Evolutionary conservation across 495 filamentous ascomycete genomes (phyloP).

Genomic region (Aspergillus panamensis): DNA sequence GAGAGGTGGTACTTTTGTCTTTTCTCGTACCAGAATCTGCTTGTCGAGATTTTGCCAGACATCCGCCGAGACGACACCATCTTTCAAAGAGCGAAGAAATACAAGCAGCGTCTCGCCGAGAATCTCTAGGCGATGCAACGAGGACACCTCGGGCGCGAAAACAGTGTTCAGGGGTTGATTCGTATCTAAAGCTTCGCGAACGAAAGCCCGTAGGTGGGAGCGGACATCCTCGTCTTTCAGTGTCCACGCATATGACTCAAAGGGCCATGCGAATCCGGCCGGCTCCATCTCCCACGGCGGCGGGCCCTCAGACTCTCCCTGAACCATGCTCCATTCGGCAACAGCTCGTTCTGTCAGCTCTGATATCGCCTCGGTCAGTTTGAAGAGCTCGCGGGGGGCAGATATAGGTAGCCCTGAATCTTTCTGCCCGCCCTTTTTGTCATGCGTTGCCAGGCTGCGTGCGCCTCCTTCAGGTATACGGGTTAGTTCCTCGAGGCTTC

Average conservation of each 20-base stretch:
- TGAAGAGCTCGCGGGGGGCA: conserved; percentile 81
- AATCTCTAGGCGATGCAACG: conserved; percentile 65
- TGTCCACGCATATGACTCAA: conserved; percentile 53
- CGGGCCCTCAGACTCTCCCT: conserved; percentile 41
- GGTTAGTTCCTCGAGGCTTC: conserved; percentile 78
- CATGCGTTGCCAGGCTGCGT: conserved; percentile 42
- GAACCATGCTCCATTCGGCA: conserved; percentile 82
- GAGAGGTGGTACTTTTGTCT: conserved; percentile 41
- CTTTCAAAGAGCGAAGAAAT: conserved; percentile 68
- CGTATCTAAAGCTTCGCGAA: conserved; percentile 68
- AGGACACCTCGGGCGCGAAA: conserved; percentile 56
- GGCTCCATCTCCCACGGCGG: conserved; percentile 57
- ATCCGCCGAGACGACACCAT: conserved; percentile 64
- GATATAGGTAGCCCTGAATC: conserved; percentile 56
- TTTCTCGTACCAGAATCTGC: conserved; percentile 52
- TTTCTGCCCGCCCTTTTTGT: conserved; percentile 27
- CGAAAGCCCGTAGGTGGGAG: conserved; percentile 31
- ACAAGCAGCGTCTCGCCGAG: conserved; percentile 62
- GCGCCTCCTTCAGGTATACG: conserved; percentile 75
- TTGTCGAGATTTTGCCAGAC: conserved; percentile 72
- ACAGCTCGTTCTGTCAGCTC: conserved; percentile 66
- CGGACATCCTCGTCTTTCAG: conserved; percentile 35
- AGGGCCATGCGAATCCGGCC: conserved; percentile 68
- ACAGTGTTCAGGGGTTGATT: conserved; percentile 53
- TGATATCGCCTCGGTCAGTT: conserved; percentile 80